Percentiles rank a stretch among this genome's conserved stretches.
These are phyloP conservation scores for Medicago ruthenica DNA, from an alignment of 306 rosid species.

Conservation along the genomic window DNA sequence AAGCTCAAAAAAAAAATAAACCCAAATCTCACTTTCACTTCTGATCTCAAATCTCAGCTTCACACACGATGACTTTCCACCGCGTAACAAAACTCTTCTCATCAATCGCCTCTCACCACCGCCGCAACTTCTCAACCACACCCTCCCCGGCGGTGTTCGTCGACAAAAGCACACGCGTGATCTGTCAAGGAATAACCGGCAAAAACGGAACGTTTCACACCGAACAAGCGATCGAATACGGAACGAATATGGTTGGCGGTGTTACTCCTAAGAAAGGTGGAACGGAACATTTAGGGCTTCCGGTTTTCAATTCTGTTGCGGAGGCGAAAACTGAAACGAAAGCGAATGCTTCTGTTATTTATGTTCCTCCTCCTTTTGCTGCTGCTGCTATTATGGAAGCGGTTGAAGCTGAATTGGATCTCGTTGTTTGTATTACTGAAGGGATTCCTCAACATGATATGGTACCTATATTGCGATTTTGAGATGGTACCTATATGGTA, in stretches of 20 bases:
- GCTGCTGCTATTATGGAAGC: constrained; percentile 95
- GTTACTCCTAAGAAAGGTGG: constrained; percentile 99
- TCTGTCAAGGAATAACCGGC: constrained; percentile 97
- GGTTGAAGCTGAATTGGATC: constrained; percentile 94
- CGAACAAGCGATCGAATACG: constrained; percentile 97
- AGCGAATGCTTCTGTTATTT: constrained; percentile 92
- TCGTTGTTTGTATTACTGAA: constrained; percentile 94
- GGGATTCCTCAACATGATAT: constrained; percentile 99
- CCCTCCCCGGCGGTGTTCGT: constrained; percentile 90
- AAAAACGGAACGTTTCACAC: constrained; percentile 96
- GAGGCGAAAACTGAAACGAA: constrained; percentile 96
- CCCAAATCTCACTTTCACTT: not conserved
- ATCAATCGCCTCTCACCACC: constrained; percentile 53
- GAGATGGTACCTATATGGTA: too few relatives aligned
- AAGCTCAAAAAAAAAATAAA: too few relatives aligned
- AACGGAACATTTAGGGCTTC: constrained; percentile 96
- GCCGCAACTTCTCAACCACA: constrained; percentile 62
- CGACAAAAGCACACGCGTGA: constrained; percentile 96
- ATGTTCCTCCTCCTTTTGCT: constrained; percentile 99
- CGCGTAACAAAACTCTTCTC: constrained; percentile 62
- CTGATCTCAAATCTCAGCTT: too few relatives aligned
- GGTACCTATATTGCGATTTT: constrained; percentile 56
- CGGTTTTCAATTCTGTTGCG: constrained; percentile 90
- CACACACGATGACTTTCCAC: constrained; percentile 68
- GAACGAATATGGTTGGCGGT: constrained; percentile 99